A percentile compares a stretch with the other conserved stretches of the same genome.
phyloP scores from a whole-genome alignment of 2,329 filamentous ascomycete genomes.

The Stagonosporopsis rhizophila region DNA sequence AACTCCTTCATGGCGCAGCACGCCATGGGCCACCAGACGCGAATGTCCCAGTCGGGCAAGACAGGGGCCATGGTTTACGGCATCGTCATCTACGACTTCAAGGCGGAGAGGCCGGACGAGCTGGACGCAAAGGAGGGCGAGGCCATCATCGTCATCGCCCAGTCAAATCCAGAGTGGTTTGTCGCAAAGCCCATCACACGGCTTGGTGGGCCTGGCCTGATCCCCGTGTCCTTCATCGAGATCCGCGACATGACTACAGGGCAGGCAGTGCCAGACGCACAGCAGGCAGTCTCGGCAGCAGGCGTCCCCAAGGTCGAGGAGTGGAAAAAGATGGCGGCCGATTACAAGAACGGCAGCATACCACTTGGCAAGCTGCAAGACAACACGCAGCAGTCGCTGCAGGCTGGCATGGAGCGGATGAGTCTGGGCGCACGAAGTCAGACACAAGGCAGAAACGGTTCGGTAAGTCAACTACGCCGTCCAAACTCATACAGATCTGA shows the following conservation, averaged over 20 bases:
- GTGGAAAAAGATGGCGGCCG: slow-evolving; percentile 99
- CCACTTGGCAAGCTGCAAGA: slow-evolving; percentile 87
- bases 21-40: slow-evolving; percentile 37
- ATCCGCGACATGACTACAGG: slow-evolving; percentile 93
- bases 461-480: slow-evolving; percentile 35
- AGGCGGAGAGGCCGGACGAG: slow-evolving; percentile 93
- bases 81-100: slow-evolving; percentile 96
- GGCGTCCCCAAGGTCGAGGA: slow-evolving; percentile 96
- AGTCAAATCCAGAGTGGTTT: slow-evolving; percentile 99
- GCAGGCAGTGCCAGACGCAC: slow-evolving; percentile 78
- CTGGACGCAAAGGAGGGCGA: slow-evolving; percentile 93
- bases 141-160: slow-evolving; percentile 96
- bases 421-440: slow-evolving; percentile 64
- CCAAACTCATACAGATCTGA: slow-evolving; percentile 12
- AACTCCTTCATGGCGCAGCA: slow-evolving; percentile 26
- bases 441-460: slow-evolving; percentile 31
- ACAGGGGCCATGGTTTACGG: slow-evolving; percentile 92
- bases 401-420: slow-evolving; percentile 75
- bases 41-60: slow-evolving; percentile 57
- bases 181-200: slow-evolving; percentile 98
- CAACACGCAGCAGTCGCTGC: slow-evolving; percentile 56
- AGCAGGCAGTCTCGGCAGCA: slow-evolving; percentile 84
- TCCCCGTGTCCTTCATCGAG: slow-evolving; percentile 96
- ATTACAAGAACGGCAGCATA: slow-evolving; percentile 99
- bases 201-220: slow-evolving; percentile 92